phyloP scores from a whole-genome alignment of 1,139 yeast genomes.

The Lodderomyces metapsilosis region DNA sequence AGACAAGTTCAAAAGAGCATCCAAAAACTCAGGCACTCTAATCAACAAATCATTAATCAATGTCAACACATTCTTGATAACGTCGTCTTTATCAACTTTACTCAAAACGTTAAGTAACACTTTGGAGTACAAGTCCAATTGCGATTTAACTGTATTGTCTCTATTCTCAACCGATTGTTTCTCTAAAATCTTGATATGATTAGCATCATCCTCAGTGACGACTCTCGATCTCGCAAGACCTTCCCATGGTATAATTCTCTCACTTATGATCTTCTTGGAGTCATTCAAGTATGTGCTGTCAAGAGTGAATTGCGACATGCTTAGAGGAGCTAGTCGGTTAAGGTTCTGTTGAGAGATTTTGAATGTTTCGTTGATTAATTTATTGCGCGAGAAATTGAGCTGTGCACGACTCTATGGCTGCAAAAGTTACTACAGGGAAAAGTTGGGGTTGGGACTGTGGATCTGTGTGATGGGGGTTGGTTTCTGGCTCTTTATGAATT shows the following conservation, averaged over 20 bases:
- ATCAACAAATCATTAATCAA: constrained; percentile 61
- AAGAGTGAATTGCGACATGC: constrained; percentile 22
- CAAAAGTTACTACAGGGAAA: too few species aligned
- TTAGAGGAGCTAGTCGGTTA: not conserved
- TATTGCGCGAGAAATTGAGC: too few species aligned
- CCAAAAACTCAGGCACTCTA: constrained; percentile 47
- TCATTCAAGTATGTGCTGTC: constrained; percentile 74
- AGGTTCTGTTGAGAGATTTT: too few species aligned
- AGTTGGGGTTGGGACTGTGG: too few species aligned
- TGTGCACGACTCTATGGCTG: too few species aligned
- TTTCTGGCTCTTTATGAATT: too few species aligned
- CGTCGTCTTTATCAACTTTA: constrained; percentile 60
- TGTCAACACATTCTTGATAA: constrained; percentile 70
- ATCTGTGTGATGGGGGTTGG: too few species aligned
- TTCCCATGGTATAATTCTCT: constrained; percentile 90
- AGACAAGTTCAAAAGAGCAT: constrained; percentile 45
- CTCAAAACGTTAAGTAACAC: constrained; percentile 56
- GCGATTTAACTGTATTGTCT: constrained; percentile 37
- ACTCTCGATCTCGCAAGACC: constrained; percentile 79
- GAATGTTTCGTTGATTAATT: not conserved
- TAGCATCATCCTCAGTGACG: constrained; percentile 64
- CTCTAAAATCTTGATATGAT: constrained; percentile 63
- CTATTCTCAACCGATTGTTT: constrained; percentile 44
- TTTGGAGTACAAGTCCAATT: constrained; percentile 55
- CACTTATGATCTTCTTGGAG: constrained; percentile 69